A percentile compares a stretch with the other conserved stretches of the same genome.
phyloP scores from a whole-genome alignment of 305 asterid genomes.

The Lippia alba region DNA sequence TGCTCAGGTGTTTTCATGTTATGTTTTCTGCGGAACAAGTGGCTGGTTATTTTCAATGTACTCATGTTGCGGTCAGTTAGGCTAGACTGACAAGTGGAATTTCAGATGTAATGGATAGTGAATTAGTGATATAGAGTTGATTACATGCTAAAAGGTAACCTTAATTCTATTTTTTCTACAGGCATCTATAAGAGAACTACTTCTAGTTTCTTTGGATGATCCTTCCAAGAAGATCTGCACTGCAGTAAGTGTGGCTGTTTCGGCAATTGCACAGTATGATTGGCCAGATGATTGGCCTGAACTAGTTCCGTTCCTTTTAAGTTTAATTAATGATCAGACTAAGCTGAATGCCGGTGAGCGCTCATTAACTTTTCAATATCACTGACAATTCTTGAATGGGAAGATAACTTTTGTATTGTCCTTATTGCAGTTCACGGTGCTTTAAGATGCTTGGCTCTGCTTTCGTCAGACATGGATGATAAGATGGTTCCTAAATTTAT shows the following conservation, averaged over 20 bases:
- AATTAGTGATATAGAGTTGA: background rate
- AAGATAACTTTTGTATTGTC: conserved; percentile 24
- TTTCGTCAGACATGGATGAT: conserved; percentile 92
- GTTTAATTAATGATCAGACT: conserved; percentile 66
- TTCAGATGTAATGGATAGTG: conserved; percentile 21
- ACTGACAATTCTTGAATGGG: conserved; percentile 23
- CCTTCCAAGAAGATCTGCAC: conserved; percentile 83
- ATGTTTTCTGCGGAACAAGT: conserved; percentile 11
- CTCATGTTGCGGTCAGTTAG: conserved; percentile 5
- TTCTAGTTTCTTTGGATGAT: conserved; percentile 77
- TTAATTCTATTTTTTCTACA: conserved; percentile 39
- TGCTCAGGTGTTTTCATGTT: conserved; percentile 6
- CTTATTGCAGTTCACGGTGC: conserved; percentile 84
- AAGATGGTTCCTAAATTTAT: conserved; percentile 78
- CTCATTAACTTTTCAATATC: conserved; percentile 24
- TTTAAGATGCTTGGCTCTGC: conserved; percentile 88
- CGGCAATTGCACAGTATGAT: conserved; percentile 79
- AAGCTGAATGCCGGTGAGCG: conserved; percentile 78
- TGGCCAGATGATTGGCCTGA: conserved; percentile 99
- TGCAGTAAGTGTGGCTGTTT: conserved; percentile 87
- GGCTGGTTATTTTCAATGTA: background rate
- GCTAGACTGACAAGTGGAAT: conserved; percentile 22
- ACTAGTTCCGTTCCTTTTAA: conserved; percentile 70
- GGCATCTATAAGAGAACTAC: conserved; percentile 73
- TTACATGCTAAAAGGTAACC: conserved; percentile 21